These are phyloP conservation scores for Oryza longistaminata DNA, from an alignment of 176 grass and related monocot genomes.

Conservation along the genomic window DNA sequence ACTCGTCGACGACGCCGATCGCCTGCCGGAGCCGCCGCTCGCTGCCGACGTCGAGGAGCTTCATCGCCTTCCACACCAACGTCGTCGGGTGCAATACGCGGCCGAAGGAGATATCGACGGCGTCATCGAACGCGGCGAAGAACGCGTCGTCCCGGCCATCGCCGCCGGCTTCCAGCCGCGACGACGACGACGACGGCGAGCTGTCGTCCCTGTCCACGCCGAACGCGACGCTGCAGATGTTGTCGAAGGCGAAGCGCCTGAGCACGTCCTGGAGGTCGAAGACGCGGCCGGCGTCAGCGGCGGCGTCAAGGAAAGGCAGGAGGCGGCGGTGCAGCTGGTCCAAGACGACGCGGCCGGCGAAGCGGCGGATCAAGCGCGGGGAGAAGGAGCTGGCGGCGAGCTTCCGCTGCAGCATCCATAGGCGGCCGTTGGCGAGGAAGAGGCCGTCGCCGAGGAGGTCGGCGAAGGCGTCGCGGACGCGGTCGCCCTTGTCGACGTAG, in stretches of 20 bases:
- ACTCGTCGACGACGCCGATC: slow-evolving; percentile 24
- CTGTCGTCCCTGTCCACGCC: slow-evolving; percentile 20
- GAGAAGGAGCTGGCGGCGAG: slow-evolving; percentile 58
- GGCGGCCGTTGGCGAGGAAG: slow-evolving; percentile 40
- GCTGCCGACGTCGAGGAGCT: slow-evolving; percentile 37
- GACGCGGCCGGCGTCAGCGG: neutral
- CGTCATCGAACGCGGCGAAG: slow-evolving; percentile 38
- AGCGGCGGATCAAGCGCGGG: slow-evolving; percentile 39
- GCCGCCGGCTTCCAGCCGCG: neutral
- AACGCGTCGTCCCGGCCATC: slow-evolving; percentile 9
- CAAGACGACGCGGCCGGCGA: slow-evolving; percentile 14
- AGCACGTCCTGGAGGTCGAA: slow-evolving; percentile 52
- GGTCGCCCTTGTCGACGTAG: slow-evolving; percentile 57
- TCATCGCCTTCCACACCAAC: slow-evolving; percentile 23
- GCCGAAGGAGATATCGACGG: slow-evolving; percentile 37
- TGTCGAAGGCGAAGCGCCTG: slow-evolving; percentile 48
- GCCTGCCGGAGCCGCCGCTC: slow-evolving; percentile 37
- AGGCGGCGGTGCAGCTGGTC: slow-evolving; percentile 26
- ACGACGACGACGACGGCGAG: neutral
- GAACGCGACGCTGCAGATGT: slow-evolving; percentile 46
- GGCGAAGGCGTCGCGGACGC: neutral
- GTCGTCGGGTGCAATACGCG: slow-evolving; percentile 31
- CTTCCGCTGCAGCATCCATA: slow-evolving; percentile 69
- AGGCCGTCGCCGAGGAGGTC: slow-evolving; percentile 40
- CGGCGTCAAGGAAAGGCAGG: slow-evolving; percentile 17